Conservation (phyloP, 2,329 filamentous ascomycete genomes). For the Salinomyces thailandicus region DNA sequence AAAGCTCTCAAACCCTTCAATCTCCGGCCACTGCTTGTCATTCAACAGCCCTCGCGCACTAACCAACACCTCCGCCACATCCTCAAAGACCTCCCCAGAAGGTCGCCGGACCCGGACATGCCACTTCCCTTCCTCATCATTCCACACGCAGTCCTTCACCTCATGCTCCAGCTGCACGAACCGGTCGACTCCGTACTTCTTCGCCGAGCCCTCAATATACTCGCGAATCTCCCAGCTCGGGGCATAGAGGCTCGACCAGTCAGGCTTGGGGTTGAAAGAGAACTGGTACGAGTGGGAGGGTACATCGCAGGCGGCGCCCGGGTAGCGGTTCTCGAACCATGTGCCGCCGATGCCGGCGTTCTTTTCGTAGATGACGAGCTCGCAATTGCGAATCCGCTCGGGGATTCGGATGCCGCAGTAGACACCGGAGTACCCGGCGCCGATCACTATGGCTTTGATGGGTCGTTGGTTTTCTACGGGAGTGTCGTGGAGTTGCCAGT, state of each 20-base stretch:
- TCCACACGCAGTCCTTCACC: slow-evolving; percentile 31
- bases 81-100: slow-evolving; percentile 17
- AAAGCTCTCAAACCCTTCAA: slow-evolving; percentile 27
- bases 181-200: slow-evolving; percentile 31
- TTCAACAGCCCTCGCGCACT: slow-evolving; percentile 16
- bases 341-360: slow-evolving; percentile 32
- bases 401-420: slow-evolving; percentile 36
- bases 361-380: slow-evolving; percentile 35
- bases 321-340: slow-evolving; percentile 32
- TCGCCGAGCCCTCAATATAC: slow-evolving; percentile 31
- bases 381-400: slow-evolving; percentile 29
- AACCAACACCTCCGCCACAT: slow-evolving; percentile 30
- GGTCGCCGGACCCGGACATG: slow-evolving; percentile 24
- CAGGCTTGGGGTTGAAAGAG: slow-evolving; percentile 26
- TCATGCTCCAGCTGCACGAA: slow-evolving; percentile 30
- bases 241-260: slow-evolving; percentile 28
- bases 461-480: slow-evolving; percentile 34
- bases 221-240: slow-evolving; percentile 32
- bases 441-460: slow-evolving; percentile 35
- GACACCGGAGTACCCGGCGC: slow-evolving; percentile 30
- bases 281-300: slow-evolving; percentile 29
- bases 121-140: slow-evolving; percentile 30
- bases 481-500: slow-evolving; percentile 26
- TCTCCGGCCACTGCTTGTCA: slow-evolving; percentile 27
- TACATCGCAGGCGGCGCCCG: slow-evolving; percentile 35